These are phyloP conservation scores for Hanseniaspora occidentalis DNA, from an alignment of 805 yeast species.

Conservation along the genomic window DNA sequence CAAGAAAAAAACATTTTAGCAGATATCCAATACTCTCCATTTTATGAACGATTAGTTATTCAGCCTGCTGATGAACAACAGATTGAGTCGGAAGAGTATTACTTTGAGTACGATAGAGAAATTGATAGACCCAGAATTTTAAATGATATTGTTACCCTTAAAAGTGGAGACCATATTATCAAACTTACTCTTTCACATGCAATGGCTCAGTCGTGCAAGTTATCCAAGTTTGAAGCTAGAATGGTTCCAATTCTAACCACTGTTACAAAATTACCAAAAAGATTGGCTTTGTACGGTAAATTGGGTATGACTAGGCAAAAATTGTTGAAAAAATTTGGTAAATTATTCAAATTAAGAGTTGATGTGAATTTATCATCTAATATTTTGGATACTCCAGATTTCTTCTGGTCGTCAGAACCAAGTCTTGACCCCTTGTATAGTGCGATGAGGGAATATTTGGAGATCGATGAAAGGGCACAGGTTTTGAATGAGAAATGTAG, in stretches of 20 bases:
- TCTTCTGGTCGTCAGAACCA: slow-evolving; percentile 94
- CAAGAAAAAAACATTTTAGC: slow-evolving; percentile 92
- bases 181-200: slow-evolving; percentile 92
- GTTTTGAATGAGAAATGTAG: slow-evolving; percentile 89
- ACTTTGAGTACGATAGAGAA: slow-evolving; percentile 38
- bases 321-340: slow-evolving; percentile 77
- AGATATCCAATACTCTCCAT: slow-evolving; percentile 51
- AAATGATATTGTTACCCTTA: slow-evolving; percentile 85
- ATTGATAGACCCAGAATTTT: slow-evolving; percentile 63
- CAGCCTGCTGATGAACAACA: slow-evolving; percentile 78
- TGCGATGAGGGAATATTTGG: slow-evolving; percentile 85
- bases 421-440: slow-evolving; percentile 83
- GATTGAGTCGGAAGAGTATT: slow-evolving; percentile 75
- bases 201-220: slow-evolving; percentile 88
- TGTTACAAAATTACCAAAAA: slow-evolving; percentile 80
- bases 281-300: slow-evolving; percentile 80
- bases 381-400: slow-evolving; percentile 89
- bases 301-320: slow-evolving; percentile 78
- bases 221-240: slow-evolving; percentile 82
- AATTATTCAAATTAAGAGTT: slow-evolving; percentile 76
- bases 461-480: slow-evolving; percentile 88
- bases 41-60: slow-evolving; percentile 40
- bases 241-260: slow-evolving; percentile 75
- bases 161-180: slow-evolving; percentile 85
- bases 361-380: slow-evolving; percentile 88